Percentiles rank a stretch among this genome's conserved stretches.
Evolutionary conservation across 106 monocot genomes (phyloP).

Genomic region (Platanthera guangdongensis): DNA sequence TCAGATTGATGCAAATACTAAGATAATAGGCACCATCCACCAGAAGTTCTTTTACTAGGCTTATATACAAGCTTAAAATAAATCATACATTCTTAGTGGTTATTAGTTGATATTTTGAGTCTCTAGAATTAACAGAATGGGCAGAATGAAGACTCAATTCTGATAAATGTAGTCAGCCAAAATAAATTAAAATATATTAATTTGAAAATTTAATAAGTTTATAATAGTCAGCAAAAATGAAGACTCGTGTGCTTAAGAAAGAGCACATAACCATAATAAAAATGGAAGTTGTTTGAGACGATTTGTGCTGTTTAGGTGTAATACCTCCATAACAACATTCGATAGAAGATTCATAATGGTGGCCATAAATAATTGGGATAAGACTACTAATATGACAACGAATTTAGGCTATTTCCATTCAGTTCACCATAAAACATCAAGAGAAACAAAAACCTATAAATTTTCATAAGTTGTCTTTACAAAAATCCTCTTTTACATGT

Average conservation of each 20-base stretch:
- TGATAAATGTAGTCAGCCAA: background rate
- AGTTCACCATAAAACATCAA: background rate
- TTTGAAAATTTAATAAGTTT: background rate
- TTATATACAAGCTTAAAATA: background rate
- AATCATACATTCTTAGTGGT: background rate
- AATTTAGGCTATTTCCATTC: background rate
- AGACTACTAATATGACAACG: too few relatives aligned
- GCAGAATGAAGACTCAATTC: background rate
- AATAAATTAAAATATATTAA: background rate
- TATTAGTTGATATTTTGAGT: background rate
- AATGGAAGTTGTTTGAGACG: background rate
- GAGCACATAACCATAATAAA: background rate
- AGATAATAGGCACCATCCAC: background rate
- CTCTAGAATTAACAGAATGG: background rate
- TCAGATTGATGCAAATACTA: background rate
- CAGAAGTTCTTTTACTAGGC: background rate
- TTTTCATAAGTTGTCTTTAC: background rate
- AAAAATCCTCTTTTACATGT: background rate
- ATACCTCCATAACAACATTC: too few relatives aligned
- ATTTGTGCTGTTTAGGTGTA: too few relatives aligned
- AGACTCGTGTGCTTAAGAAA: background rate
- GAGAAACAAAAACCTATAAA: too few relatives aligned
- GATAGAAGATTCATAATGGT: too few relatives aligned
- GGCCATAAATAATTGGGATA: too few relatives aligned
- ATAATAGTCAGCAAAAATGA: background rate